Percentiles rank a stretch among this genome's conserved stretches.
These are phyloP conservation scores for Ochetophila trinervis DNA, from an alignment of 306 rosid genomes.

Conservation along the genomic window DNA sequence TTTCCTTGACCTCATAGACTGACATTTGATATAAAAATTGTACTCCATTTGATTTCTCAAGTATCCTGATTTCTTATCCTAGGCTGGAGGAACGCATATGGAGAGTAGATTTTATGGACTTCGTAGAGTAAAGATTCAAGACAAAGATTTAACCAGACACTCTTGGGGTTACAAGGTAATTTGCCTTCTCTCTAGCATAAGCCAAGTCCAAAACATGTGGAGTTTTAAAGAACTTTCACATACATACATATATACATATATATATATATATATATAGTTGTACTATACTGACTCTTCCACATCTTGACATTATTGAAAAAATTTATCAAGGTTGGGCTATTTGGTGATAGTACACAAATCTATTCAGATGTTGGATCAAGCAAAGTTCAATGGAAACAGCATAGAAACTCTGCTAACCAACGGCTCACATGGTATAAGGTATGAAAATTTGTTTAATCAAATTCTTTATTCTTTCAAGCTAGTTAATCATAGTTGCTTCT, in stretches of 20 bases:
- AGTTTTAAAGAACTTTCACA: neutral
- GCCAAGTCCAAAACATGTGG: neutral
- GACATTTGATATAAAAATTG: no score
- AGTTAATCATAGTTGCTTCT: neutral
- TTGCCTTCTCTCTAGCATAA: neutral
- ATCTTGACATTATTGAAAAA: neutral
- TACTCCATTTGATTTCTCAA: no score
- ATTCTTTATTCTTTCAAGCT: neutral
- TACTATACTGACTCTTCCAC: no score
- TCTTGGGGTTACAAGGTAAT: slow-evolving; percentile 83
- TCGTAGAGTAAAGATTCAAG: slow-evolving; percentile 38
- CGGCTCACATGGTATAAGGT: slow-evolving; percentile 92
- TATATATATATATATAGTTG: no score
- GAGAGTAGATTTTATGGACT: slow-evolving; percentile 65
- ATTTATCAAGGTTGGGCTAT: slow-evolving; percentile 58
- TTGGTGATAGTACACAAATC: slow-evolving; percentile 65
- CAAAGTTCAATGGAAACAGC: slow-evolving; percentile 51
- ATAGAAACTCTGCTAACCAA: slow-evolving; percentile 33
- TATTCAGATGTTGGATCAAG: slow-evolving; percentile 44
- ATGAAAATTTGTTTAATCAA: slow-evolving; percentile 3
- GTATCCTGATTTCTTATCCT: neutral
- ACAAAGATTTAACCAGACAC: slow-evolving; percentile 39
- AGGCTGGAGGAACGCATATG: slow-evolving; percentile 77
- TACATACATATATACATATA: no score
- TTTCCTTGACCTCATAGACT: no score